These are phyloP conservation scores for Trichoderma endophyticum DNA, from an alignment of 2,329 filamentous ascomycete species.

Conservation along the genomic window DNA sequence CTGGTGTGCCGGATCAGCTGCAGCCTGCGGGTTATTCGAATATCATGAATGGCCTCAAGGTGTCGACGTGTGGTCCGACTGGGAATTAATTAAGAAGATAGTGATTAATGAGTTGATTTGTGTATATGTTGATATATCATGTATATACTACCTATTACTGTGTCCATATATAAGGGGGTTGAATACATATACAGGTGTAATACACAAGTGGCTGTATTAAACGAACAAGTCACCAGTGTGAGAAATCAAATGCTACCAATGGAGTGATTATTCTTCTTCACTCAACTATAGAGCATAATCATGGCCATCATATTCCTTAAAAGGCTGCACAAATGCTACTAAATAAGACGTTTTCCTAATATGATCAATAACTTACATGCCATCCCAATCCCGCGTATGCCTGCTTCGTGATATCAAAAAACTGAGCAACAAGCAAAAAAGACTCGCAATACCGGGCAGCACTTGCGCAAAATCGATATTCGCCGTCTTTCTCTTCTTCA, in stretches of 20 bases:
- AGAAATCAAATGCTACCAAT: neutral
- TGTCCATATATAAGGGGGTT: neutral
- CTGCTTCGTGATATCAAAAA: neutral
- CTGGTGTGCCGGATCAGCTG: slow-evolving; percentile 34
- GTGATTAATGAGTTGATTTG: neutral
- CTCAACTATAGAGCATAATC: neutral
- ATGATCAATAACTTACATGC: neutral
- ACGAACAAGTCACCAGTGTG: neutral
- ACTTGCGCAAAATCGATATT: slow-evolving; percentile 12
- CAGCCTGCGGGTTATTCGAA: slow-evolving; percentile 32
- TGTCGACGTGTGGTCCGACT: slow-evolving; percentile 25
- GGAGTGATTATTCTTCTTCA: neutral
- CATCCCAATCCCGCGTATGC: neutral
- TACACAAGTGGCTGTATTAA: neutral
- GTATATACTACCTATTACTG: neutral
- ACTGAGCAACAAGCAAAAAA: neutral
- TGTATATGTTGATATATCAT: neutral
- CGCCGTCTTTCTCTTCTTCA: neutral
- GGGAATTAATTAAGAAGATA: neutral
- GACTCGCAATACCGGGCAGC: slow-evolving; percentile 8
- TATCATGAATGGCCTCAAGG: slow-evolving; percentile 29
- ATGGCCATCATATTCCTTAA: neutral
- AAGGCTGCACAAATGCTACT: neutral
- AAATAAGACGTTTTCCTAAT: neutral
- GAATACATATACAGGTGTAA: neutral